These are phyloP conservation scores for Pyrenula aspistea DNA, from an alignment of 495 filamentous ascomycete species.

Conservation along the genomic window DNA sequence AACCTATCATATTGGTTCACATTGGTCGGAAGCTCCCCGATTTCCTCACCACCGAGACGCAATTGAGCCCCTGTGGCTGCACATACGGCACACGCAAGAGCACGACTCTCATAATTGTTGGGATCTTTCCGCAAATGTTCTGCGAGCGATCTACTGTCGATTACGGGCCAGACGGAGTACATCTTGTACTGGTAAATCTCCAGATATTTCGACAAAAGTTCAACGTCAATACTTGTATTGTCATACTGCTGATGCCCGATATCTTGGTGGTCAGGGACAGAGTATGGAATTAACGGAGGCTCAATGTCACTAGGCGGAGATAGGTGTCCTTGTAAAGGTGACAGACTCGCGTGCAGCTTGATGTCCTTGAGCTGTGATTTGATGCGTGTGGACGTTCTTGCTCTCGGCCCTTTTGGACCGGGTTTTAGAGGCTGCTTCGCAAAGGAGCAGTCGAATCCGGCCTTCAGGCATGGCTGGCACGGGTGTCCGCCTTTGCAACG, in stretches of 20 bases:
- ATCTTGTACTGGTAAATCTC: slow-evolving; percentile 31
- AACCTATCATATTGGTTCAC: slow-evolving; percentile 14
- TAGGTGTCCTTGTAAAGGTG: not conserved
- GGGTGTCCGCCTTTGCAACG: slow-evolving; percentile 16
- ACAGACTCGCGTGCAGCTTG: slow-evolving; percentile 2
- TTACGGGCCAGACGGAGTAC: slow-evolving; percentile 37
- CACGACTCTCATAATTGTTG: slow-evolving; percentile 23
- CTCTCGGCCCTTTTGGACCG: slow-evolving; percentile 21
- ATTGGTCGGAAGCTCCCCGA: slow-evolving; percentile 5
- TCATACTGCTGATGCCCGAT: not conserved
- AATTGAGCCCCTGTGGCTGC: slow-evolving; percentile 34
- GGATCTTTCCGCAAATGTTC: slow-evolving; percentile 18
- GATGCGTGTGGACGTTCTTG: slow-evolving; percentile 10
- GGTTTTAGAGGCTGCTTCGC: slow-evolving; percentile 18
- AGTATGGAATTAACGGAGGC: not conserved
- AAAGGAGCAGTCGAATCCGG: slow-evolving; percentile 26
- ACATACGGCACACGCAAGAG: slow-evolving; percentile 26
- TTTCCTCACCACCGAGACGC: slow-evolving; percentile 13
- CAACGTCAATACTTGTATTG: not conserved
- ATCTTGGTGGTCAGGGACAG: not conserved
- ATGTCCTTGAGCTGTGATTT: not conserved
- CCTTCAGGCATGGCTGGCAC: slow-evolving; percentile 17
- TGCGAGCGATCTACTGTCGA: slow-evolving; percentile 12
- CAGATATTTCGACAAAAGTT: not conserved
- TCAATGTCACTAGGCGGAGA: not conserved